A percentile compares a stretch with the other conserved stretches of the same genome.
Conservation (phyloP, 2,329 filamentous ascomycete species). For the Exophiala spinifera region DNA sequence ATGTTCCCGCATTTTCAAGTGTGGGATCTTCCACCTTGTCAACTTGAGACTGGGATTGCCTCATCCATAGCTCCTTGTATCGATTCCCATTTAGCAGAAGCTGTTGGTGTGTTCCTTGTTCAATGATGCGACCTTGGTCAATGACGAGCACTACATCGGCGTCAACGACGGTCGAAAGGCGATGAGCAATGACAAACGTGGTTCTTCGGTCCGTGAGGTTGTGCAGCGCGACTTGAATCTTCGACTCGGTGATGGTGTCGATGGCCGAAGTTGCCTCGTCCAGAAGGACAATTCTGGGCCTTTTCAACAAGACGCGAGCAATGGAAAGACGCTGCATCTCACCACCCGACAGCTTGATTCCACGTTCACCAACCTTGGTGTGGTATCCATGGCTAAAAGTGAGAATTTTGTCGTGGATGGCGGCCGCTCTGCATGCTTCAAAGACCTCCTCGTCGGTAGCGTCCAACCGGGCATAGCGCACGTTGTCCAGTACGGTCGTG, state of each 20-base stretch:
- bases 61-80: too few species aligned
- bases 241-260: slow-evolving; percentile 48
- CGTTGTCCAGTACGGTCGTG: slow-evolving; percentile 84
- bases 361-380: slow-evolving; percentile 53
- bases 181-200: slow-evolving; percentile 89
- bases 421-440: too few species aligned
- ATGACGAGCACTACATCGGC: slow-evolving; percentile 96
- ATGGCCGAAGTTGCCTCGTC: slow-evolving; percentile 39
- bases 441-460: too few species aligned
- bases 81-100: too few species aligned
- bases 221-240: slow-evolving; percentile 69
- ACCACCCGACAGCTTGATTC: slow-evolving; percentile 47
- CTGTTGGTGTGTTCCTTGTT: slow-evolving; percentile 39
- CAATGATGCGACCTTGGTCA: slow-evolving; percentile 79
- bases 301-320: slow-evolving; percentile 41
- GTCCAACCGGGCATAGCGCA: slow-evolving; percentile 39
- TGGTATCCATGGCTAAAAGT: slow-evolving; percentile 41
- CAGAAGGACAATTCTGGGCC: slow-evolving; percentile 38
- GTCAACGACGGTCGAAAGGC: slow-evolving; percentile 86
- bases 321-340: slow-evolving; percentile 52
- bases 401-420: too few species aligned
- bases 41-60: too few species aligned
- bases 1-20: too few species aligned
- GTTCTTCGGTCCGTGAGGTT: slow-evolving; percentile 77
- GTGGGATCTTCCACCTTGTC: too few species aligned